Percentiles rank a stretch among this genome's conserved stretches.
phyloP scores from a whole-genome alignment of 441 rosid genomes.

The Erodium chrysanthum region DNA sequence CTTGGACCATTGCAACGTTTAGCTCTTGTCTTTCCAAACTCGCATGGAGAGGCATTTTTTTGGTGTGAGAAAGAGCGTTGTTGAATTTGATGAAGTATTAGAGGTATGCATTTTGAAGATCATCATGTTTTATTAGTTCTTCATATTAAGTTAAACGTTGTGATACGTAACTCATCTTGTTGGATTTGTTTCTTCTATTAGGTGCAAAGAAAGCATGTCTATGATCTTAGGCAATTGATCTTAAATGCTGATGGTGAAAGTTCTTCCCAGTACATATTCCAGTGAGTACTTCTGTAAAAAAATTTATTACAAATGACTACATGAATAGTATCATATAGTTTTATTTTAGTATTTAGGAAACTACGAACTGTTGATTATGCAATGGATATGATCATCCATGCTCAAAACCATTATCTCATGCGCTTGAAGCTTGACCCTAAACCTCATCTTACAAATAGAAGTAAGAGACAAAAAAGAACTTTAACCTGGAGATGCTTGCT shows the following conservation, averaged over 20 bases:
- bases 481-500: conserved; percentile 1
- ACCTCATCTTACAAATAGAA: background rate
- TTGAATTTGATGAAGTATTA: conserved; percentile 92
- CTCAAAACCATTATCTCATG: too few relatives aligned
- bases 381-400: background rate
- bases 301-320: background rate
- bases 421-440: too few relatives aligned
- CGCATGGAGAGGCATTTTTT: conserved; percentile 91
- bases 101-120: conserved; percentile 43
- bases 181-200: conserved; percentile 20
- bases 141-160: background rate
- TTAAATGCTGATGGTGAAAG: conserved; percentile 72
- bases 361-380: background rate
- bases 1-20: conserved; percentile 18
- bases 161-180: conserved; percentile 11
- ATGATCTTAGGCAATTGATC: conserved; percentile 74
- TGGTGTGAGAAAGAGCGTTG: conserved; percentile 85
- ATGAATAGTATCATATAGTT: background rate
- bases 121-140: background rate
- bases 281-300: conserved; percentile 50
- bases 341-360: background rate
- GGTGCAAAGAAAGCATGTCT: conserved; percentile 98
- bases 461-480: background rate
- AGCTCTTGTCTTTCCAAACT: conserved; percentile 84
- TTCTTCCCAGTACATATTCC: conserved; percentile 73